These are phyloP conservation scores for Oenanthe sinensis DNA, from an alignment of 129 eudicot species.

Conservation along the genomic window DNA sequence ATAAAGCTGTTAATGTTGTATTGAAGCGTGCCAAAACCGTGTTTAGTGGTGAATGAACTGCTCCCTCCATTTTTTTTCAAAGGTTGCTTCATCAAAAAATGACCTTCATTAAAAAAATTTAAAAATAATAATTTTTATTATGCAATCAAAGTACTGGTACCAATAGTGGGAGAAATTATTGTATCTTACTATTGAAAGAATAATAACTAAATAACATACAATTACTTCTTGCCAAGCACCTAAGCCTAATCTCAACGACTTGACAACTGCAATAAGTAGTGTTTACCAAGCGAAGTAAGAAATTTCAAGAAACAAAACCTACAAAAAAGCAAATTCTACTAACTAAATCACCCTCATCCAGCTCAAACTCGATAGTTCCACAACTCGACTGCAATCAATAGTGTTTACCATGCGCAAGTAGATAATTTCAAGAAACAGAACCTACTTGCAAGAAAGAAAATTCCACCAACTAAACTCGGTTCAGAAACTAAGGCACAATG, in stretches of 20 bases:
- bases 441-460: neutral
- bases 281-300: neutral
- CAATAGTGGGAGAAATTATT: neutral
- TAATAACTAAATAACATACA: neutral
- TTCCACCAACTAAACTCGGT: neutral
- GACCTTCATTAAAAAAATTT: too few relatives aligned
- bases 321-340: neutral
- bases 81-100: too few relatives aligned
- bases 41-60: neutral
- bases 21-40: neutral
- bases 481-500: neutral
- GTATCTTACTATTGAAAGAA: neutral
- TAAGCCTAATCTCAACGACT: neutral
- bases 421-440: too few relatives aligned
- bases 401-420: neutral
- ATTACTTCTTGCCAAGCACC: too few relatives aligned
- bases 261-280: neutral
- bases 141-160: too few relatives aligned
- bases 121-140: too few relatives aligned
- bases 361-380: neutral
- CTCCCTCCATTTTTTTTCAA: too few relatives aligned
- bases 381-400: too few relatives aligned
- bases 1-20: neutral
- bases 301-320: neutral
- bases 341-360: neutral